Evolutionary conservation across 2,329 filamentous ascomycete species (phyloP), one percentile per base, ranked within the genome.

Genomic region (Ascochyta fabae): DNA sequence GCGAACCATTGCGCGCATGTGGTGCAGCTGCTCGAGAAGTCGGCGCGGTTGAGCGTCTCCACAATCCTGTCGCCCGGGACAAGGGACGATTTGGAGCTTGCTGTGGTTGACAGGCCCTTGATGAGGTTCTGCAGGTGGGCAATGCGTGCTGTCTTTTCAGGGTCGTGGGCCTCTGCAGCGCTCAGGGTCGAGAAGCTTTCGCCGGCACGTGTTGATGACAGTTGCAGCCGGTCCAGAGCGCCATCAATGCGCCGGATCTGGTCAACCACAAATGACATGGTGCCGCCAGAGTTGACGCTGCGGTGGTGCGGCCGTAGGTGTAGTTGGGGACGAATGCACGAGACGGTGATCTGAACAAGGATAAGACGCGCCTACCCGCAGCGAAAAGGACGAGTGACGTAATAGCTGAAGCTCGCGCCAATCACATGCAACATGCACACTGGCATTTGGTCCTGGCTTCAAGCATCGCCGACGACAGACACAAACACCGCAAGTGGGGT

Each of bases 41-140:
- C 81, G 1, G 89, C 88, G 67, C 88, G 83, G 8, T 82, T 76
- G 34, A 96, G 81, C 29, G 92, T 78, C 13, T 77, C 75, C 55
- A 82, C 81, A 56, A 96, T 85, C 23, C 83, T 63, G 23, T 58
- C 83, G 49, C 79, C 77, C 22, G 85, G 74, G 3, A 85, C 77
- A n/a, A 92, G 77, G 6, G 90, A 78, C 29, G 86, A 79, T 48
- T 84, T 82, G 5, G 87, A 85, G 3, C 86, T 85, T 0, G 88
- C 85, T 2, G 86, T 86, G 4, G 88, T 86, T 19, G 90, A 93
- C 13, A 96, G 77, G 3, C 86, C 80, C 73, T 88, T 88, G 67
- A 91, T 85, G 50, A 92, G 84, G 53, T 78, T 79, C 62, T 92
- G 83, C 35, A 96, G 78, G 48, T 87, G 81, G 3, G 69, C 60